Percentiles rank a stretch among this genome's conserved stretches.
These are phyloP conservation scores for Artomyces pyxidatus DNA, from an alignment of 768 basidiomycete species.

Conservation along the genomic window DNA sequence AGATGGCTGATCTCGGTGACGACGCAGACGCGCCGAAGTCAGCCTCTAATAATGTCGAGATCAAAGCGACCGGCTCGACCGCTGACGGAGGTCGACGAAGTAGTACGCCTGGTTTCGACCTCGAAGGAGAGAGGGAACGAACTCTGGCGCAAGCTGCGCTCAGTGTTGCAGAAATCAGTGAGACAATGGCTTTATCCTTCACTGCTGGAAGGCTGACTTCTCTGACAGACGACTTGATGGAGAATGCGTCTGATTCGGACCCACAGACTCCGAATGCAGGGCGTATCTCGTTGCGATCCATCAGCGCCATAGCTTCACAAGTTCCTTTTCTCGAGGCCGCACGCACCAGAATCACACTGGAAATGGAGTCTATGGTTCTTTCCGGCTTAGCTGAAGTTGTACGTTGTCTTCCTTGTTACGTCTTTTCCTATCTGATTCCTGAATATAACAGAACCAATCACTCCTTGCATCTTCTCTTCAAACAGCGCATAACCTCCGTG, in stretches of 20 bases:
- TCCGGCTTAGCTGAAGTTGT: slow-evolving; percentile 73
- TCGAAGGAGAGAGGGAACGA: slow-evolving; percentile 78
- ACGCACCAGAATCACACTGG: slow-evolving; percentile 58
- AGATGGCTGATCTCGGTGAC: slow-evolving; percentile 65
- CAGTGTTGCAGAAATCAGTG: slow-evolving; percentile 85
- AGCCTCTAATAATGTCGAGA: slow-evolving; percentile 7
- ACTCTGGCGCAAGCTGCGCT: slow-evolving; percentile 91
- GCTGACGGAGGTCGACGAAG: slow-evolving; percentile 9
- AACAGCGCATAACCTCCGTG: slow-evolving; percentile 87
- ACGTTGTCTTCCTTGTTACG: slow-evolving; percentile 20
- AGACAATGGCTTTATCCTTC: too few species aligned
- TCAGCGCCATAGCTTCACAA: slow-evolving; percentile 64
- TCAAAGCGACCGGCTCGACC: slow-evolving; percentile 8
- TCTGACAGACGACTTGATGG: slow-evolving; percentile 8
- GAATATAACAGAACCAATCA: slow-evolving; percentile 64
- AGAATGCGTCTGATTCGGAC: neutral
- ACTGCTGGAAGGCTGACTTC: too few species aligned
- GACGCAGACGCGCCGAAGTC: slow-evolving; percentile 3
- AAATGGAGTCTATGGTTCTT: slow-evolving; percentile 91
- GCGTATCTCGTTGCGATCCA: slow-evolving; percentile 50
- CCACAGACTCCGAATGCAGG: neutral
- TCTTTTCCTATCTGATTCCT: slow-evolving; percentile 2
- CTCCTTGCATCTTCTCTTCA: slow-evolving; percentile 89
- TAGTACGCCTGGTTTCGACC: slow-evolving; percentile 24
- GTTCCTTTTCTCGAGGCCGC: slow-evolving; percentile 67